Conservation (phyloP, 768 basidiomycete genomes). For the Leccinum variicolor region DNA sequence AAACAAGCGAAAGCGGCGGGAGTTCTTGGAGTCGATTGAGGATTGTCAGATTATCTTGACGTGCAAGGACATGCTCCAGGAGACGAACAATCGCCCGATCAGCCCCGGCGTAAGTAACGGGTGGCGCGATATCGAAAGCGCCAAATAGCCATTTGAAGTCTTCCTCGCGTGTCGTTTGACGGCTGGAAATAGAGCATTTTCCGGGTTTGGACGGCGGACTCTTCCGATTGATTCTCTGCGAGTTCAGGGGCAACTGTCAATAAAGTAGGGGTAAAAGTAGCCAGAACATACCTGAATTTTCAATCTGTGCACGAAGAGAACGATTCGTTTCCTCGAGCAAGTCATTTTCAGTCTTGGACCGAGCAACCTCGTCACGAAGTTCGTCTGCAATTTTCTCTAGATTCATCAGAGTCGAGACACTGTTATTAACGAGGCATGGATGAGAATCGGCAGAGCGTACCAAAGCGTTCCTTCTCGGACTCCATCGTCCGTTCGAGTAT, state of each 20-base stretch:
- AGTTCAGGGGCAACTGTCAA: background rate
- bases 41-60: background rate
- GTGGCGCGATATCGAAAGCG: background rate
- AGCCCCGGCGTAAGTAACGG: background rate
- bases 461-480: too few species aligned
- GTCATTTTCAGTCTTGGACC: too few species aligned
- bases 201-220: background rate
- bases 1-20: background rate
- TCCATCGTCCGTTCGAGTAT: too few species aligned
- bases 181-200: background rate
- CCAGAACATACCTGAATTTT: background rate
- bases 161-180: background rate
- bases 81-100: background rate
- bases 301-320: background rate
- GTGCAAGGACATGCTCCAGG: background rate
- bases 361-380: too few species aligned
- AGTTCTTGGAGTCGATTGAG: background rate
- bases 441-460: too few species aligned
- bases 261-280: background rate
- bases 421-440: too few species aligned
- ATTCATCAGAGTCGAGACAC: too few species aligned
- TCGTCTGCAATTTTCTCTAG: too few species aligned
- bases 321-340: too few species aligned
- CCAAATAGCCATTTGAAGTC: background rate
- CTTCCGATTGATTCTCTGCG: too few species aligned